Evolutionary conservation across 805 yeast genomes (phyloP).

Genomic region (Kazachstania psychrophila): DNA sequence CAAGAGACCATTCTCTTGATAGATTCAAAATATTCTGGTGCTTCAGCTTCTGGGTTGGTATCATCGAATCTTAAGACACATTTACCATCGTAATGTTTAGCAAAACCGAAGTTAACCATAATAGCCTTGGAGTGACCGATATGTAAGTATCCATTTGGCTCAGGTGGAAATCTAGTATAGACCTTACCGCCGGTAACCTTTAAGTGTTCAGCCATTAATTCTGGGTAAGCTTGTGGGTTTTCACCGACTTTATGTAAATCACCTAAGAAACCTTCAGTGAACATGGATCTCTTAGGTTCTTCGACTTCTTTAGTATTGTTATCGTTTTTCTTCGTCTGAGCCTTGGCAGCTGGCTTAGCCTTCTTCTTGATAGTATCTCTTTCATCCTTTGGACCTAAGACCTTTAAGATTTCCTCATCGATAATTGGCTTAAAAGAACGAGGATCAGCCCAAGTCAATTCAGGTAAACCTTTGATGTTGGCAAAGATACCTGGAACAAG

Average conservation of each 20-base stretch:
- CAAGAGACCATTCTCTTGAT: constrained; percentile 79
- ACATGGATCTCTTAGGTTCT: constrained; percentile 58
- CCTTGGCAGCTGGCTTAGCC: too few species aligned
- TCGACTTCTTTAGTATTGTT: constrained; percentile 11
- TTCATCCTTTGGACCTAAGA: constrained; percentile 93
- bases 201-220: constrained; percentile 72
- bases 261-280: constrained; percentile 90
- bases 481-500: constrained; percentile 70
- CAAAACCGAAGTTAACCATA: constrained; percentile 96
- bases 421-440: constrained; percentile 76
- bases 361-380: constrained; percentile 78
- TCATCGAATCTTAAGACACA: constrained; percentile 94
- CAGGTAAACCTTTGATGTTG: constrained; percentile 61
- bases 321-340: constrained; percentile 31
- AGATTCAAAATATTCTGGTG: constrained; percentile 78
- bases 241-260: constrained; percentile 92
- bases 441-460: constrained; percentile 88
- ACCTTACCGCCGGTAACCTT: constrained; percentile 73
- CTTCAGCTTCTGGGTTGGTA: constrained; percentile 98
- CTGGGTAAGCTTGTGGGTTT: constrained; percentile 84
- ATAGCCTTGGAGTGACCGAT: constrained; percentile 98
- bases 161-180: constrained; percentile 92
- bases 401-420: constrained; percentile 61
- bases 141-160: constrained; percentile 97
- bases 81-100: constrained; percentile 73